Evolutionary conservation across 352 stramenopile species (phyloP), one percentile per base, ranked within the genome.

Genomic region (Phytophthora sansomeana): DNA sequence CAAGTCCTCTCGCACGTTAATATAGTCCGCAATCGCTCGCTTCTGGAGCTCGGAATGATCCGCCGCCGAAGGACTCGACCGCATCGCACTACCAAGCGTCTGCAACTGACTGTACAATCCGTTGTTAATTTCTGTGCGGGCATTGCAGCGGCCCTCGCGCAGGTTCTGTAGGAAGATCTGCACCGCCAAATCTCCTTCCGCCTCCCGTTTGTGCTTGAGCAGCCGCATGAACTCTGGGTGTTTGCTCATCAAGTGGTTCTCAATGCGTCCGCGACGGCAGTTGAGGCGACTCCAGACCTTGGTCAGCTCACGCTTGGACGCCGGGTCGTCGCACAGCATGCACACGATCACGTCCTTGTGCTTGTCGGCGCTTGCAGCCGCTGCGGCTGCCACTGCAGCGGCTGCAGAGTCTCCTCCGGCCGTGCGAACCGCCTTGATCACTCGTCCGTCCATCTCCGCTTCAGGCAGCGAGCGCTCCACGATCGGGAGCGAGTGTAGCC

Each of bases 161-260:
- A 93, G 83, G 50, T 81, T 83, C 58, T 91, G 74, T n/a, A 93
- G 61, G 29, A 92, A 92, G 19, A 93, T 83, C 62, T 93, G 85
- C 57, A 91, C 83, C 1, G 81, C 75, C 26, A 91, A 48, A 14
- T 93, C 85, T 41, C 81, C 83, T 67, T 93, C 82, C 0, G 81
- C 58, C 36, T 91, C 85, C n/a, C 80, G 82, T 64, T 93, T 93
- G 57, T 91, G 72, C 58, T 89, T 89, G 41, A 93, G 75, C 49
- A 93, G 57, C 43, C 87, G 64, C 85, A 93, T 93, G 56, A 91
- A 91, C 63, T 93, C 82, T 5, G 85, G 85, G 56, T 93, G 85
- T 48, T 93, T 93, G 59, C 83, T 93, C 72, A 82, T 79, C 47
- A 93, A 61, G 41, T 93, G 85, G 56, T 89, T 93, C 69, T 93